Conservation (phyloP, 1,284 basidiomycete species). For the Cryptococcus maquisensis region DNA sequence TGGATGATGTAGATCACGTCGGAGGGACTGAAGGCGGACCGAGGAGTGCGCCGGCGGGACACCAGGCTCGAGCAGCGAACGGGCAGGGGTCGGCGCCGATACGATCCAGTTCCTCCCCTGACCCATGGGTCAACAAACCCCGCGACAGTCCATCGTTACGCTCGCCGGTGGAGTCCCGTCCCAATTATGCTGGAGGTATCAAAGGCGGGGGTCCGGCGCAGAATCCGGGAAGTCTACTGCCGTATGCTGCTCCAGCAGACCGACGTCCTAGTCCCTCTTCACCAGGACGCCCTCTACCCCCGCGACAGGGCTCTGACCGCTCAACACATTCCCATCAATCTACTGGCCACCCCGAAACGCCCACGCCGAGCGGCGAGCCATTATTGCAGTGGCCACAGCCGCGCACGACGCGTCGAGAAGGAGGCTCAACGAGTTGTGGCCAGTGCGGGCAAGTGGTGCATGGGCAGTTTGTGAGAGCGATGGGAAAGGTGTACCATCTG, state of each 20-base stretch:
- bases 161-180: constrained; percentile 29
- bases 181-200: constrained; percentile 10
- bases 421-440: constrained; percentile 36
- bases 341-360: background rate
- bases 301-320: background rate
- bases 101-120: constrained; percentile 38
- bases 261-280: constrained; percentile 1
- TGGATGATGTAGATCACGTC: background rate
- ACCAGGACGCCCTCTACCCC: background rate
- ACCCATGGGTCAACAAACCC: constrained; percentile 22
- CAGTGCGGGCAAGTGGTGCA: constrained; percentile 46
- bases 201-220: background rate
- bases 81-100: constrained; percentile 18
- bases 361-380: constrained; percentile 5
- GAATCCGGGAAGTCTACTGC: background rate
- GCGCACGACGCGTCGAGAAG: constrained; percentile 15
- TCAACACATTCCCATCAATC: constrained; percentile 5
- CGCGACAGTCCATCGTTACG: constrained; percentile 16
- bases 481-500: constrained; percentile 90
- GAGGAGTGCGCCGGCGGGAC: constrained; percentile 25
- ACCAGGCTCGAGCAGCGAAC: constrained; percentile 4
- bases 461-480: constrained; percentile 92
- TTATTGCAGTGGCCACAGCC: constrained; percentile 16
- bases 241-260: background rate
- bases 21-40: constrained; percentile 18